Base-by-base conservation (phyloP, 768 basidiomycete species). In the Astraeus odoratus region DNA sequence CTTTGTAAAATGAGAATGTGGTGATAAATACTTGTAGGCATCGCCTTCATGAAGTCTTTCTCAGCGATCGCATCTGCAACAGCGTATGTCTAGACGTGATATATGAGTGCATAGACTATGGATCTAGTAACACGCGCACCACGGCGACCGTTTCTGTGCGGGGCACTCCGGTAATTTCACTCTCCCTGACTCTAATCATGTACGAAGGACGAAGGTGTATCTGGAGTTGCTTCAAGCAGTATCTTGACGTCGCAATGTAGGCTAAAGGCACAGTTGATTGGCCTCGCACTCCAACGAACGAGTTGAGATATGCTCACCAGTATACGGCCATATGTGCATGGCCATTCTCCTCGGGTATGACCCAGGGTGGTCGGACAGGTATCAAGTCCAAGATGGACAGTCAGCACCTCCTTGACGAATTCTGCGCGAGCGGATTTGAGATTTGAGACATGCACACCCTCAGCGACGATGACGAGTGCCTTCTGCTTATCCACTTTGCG, bases 401-500 rank as follows among this genome's bases (percentile, higher is more conserved):
- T 71, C 9, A 98, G 78, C 29, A 99, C 80, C 18, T 89, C 76
- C 67, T 93, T 98, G 66, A 99, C 81, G 58, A 92, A 80, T 24
- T 90, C 88, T 15, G 92, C 83, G 35, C 75, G 82, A 60, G 98
- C 97, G 16, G 92, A 92, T 23, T 95, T 82, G 37, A 98, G 77
- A 55, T 86, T 72, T 39, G 73, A 68, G 63, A 98, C 95, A 39
- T 86, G 81, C 8, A 96, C 95, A 20, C 96, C 96, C 67, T 99
- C 96, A 1, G 96, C 95, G 33, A 98, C 86, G 51, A 99, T 96
- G 47, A 99, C 92, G 52, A 99, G 96, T 1, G 95, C 97, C 70
- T 95, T 97, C 54, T 96, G 83, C 70, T 98, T 98, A 26, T 96
- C 96, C 19, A 86, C 69, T 52, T 77, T 70, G 47, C 96, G 86